Evolutionary conservation across 768 basidiomycete species (phyloP).

Genomic region (Auriculariales sp.): DNA sequence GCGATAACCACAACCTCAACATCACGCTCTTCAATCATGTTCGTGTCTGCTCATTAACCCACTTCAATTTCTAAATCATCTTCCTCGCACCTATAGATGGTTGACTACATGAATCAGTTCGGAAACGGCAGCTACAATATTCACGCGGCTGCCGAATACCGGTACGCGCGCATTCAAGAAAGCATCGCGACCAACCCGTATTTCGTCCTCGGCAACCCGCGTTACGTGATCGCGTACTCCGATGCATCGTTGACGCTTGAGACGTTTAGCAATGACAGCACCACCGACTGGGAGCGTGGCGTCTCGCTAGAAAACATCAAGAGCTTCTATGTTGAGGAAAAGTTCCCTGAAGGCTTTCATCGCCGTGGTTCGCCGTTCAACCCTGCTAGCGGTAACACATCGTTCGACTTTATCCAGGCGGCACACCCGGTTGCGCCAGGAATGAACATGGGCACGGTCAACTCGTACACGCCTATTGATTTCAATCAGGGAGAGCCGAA

Average conservation of each 20-base stretch:
- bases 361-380: background rate
- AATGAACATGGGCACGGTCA: background rate
- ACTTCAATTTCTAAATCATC: background rate
- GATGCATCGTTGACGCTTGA: slow-evolving; percentile 2
- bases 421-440: background rate
- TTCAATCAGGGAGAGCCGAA: background rate
- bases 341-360: slow-evolving; percentile 1
- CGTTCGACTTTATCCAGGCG: background rate
- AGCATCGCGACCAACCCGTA: slow-evolving; percentile 3
- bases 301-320: slow-evolving; percentile 1
- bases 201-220: slow-evolving; percentile 1
- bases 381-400: background rate
- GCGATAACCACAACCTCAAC: slow-evolving; percentile 4
- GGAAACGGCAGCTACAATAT: background rate
- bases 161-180: slow-evolving; percentile 2
- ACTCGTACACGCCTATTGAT: background rate
- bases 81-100: background rate
- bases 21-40: slow-evolving; percentile 2
- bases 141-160: slow-evolving; percentile 1
- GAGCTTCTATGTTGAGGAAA: background rate
- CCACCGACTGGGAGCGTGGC: background rate
- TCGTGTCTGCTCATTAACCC: background rate
- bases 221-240: slow-evolving; percentile 1
- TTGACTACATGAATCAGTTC: background rate
- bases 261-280: slow-evolving; percentile 1